These are phyloP conservation scores for Pleurotus ostreatus DNA, from an alignment of 768 basidiomycete species.

Conservation along the genomic window DNA sequence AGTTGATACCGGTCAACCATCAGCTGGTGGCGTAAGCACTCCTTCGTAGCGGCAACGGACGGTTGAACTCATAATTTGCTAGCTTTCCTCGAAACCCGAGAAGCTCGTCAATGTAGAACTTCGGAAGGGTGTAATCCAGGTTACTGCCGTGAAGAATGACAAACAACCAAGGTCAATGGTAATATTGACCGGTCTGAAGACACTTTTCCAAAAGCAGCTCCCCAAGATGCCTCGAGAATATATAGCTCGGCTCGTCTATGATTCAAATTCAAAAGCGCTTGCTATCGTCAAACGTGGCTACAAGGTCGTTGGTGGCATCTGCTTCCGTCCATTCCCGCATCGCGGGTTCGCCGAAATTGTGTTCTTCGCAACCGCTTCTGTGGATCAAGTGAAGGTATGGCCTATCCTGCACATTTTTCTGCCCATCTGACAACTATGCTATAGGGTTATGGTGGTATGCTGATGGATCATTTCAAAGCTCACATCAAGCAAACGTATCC, in stretches of 20 bases:
- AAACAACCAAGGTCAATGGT: constrained; percentile 69
- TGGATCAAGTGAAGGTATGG: constrained; percentile 92
- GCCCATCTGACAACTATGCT: too few relatives aligned
- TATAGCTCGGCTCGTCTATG: constrained; percentile 92
- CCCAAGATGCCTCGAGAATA: constrained; percentile 99
- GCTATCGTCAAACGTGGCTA: constrained; percentile 94
- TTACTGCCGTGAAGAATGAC: constrained; percentile 84
- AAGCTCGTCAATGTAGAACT: constrained; percentile 81
- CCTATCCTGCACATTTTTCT: neutral
- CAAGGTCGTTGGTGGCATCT: constrained; percentile 97
- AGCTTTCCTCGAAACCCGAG: constrained; percentile 60
- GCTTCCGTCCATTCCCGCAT: constrained; percentile 93
- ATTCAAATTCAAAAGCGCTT: constrained; percentile 85
- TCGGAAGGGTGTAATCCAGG: constrained; percentile 75
- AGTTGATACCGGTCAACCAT: constrained; percentile 54
- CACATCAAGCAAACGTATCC: constrained; percentile 84
- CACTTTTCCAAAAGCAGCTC: constrained; percentile 93
- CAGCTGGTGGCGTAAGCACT: constrained; percentile 41
- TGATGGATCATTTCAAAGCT: constrained; percentile 98
- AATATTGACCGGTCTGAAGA: constrained; percentile 92
- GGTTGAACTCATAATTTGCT: constrained; percentile 7
- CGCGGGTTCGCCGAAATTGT: constrained; percentile 97
- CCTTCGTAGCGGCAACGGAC: too few relatives aligned
- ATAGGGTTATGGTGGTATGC: constrained; percentile 95
- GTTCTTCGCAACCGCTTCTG: constrained; percentile 95